Percentiles rank a stretch among this genome's conserved stretches.
Conservation (phyloP, 768 basidiomycete genomes). For the Tylopilus balloui region DNA sequence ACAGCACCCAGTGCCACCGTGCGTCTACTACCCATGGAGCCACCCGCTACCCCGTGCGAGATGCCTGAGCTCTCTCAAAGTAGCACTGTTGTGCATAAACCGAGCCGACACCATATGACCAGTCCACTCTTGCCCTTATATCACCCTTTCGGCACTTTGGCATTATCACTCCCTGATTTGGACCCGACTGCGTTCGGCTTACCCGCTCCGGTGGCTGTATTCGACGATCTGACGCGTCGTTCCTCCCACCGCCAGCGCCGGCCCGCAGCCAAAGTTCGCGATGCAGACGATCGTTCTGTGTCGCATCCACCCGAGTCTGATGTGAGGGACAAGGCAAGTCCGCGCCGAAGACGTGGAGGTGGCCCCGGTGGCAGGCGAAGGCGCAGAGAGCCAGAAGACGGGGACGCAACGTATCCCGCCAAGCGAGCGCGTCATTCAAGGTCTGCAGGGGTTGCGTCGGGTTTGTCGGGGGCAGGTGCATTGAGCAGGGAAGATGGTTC, state of each 20-base stretch:
- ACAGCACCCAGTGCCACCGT: constrained; percentile 15
- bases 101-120: constrained; percentile 21
- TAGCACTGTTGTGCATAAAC: constrained; percentile 16
- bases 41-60: constrained; percentile 12
- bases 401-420: constrained; percentile 66
- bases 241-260: constrained; percentile 45
- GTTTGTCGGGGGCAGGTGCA: constrained; percentile 15
- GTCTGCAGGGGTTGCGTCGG: constrained; percentile 25
- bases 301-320: constrained; percentile 24
- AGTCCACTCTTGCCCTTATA: constrained; percentile 58
- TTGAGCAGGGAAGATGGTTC: constrained; percentile 40
- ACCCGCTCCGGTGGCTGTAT: constrained; percentile 42
- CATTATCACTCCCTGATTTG: constrained; percentile 61
- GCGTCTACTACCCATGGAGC: constrained; percentile 6
- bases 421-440: constrained; percentile 58
- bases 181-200: constrained; percentile 56
- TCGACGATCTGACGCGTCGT: constrained; percentile 41
- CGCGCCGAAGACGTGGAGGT: constrained; percentile 45
- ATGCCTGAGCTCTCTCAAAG: constrained; percentile 13
- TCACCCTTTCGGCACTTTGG: constrained; percentile 60
- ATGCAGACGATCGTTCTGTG: constrained; percentile 36
- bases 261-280: constrained; percentile 47
- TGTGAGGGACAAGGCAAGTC: constrained; percentile 43
- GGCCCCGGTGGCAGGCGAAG: constrained; percentile 46
- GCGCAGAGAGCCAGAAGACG: constrained; percentile 57